These are phyloP conservation scores for Heritiera fomes DNA, from an alignment of 345 rosid species.

Conservation along the genomic window DNA sequence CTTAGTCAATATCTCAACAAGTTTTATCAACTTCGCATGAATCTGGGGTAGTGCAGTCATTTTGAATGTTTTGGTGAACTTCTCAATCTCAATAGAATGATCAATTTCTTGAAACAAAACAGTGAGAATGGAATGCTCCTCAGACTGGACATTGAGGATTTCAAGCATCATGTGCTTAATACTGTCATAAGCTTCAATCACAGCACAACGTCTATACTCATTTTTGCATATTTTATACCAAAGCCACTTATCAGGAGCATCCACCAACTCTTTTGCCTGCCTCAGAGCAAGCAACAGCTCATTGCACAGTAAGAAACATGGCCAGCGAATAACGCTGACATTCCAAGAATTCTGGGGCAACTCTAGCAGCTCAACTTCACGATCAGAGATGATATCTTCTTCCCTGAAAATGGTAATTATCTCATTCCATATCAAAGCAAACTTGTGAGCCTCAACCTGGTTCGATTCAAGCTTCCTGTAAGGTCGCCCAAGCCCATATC, in stretches of 20 bases:
- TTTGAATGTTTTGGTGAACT: slow-evolving; percentile 66
- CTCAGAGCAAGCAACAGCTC: slow-evolving; percentile 88
- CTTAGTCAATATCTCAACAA: slow-evolving; percentile 52
- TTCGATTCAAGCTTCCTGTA: slow-evolving; percentile 84
- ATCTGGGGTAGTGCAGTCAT: slow-evolving; percentile 60
- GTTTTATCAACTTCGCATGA: slow-evolving; percentile 63
- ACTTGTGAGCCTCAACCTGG: slow-evolving; percentile 87
- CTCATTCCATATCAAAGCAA: slow-evolving; percentile 95
- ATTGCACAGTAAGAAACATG: slow-evolving; percentile 82
- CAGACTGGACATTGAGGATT: slow-evolving; percentile 56
- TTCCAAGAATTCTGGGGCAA: slow-evolving; percentile 85
- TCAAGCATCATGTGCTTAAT: slow-evolving; percentile 67
- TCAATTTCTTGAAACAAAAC: slow-evolving; percentile 74
- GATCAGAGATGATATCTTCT: slow-evolving; percentile 93
- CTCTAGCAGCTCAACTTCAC: slow-evolving; percentile 82
- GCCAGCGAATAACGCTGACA: slow-evolving; percentile 89
- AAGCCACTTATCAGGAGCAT: slow-evolving; percentile 86
- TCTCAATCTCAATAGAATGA: slow-evolving; percentile 53
- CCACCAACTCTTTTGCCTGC: slow-evolving; percentile 79
- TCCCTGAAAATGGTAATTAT: slow-evolving; percentile 82
- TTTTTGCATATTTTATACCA: slow-evolving; percentile 87
- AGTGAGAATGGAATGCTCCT: slow-evolving; percentile 67
- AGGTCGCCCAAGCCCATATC: slow-evolving; percentile 85
- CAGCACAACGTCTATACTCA: slow-evolving; percentile 87
- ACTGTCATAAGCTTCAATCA: slow-evolving; percentile 84